phyloP scores from a whole-genome alignment of 495 filamentous ascomycete species.

The Penicillium steckii region DNA sequence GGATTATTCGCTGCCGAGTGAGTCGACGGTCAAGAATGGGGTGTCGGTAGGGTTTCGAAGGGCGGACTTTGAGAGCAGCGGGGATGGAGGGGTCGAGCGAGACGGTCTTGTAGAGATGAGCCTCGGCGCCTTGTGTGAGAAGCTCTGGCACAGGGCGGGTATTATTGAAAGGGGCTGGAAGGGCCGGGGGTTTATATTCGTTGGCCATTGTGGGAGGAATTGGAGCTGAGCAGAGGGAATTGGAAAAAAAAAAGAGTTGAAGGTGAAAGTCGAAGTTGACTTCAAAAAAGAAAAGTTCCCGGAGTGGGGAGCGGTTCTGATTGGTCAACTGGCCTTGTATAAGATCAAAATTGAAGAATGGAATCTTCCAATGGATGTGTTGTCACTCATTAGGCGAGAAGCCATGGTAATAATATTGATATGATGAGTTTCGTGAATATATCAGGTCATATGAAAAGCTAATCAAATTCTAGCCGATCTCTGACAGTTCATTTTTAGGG shows the following conservation, averaged over 20 bases:
- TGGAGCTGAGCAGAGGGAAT: not conserved
- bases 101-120: slow-evolving; percentile 83
- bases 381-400: too few relatives aligned
- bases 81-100: slow-evolving; percentile 68
- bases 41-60: slow-evolving; percentile 89
- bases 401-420: too few relatives aligned
- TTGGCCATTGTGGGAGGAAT: slow-evolving; percentile 9
- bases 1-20: slow-evolving; percentile 79
- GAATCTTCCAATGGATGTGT: too few relatives aligned
- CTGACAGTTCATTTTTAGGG: too few relatives aligned
- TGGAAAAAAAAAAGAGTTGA: not conserved
- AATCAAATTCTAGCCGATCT: too few relatives aligned
- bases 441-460: too few relatives aligned
- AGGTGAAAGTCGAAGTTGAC: not conserved
- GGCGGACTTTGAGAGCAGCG: slow-evolving; percentile 89
- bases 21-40: slow-evolving; percentile 84
- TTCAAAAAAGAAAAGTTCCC: too few relatives aligned
- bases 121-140: slow-evolving; percentile 92
- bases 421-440: too few relatives aligned
- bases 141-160: slow-evolving; percentile 55
- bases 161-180: slow-evolving; percentile 65
- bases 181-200: slow-evolving; percentile 45
- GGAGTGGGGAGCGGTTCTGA: too few relatives aligned
- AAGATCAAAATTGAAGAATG: too few relatives aligned
- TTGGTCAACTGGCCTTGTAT: too few relatives aligned